Evolutionary conservation across 495 filamentous ascomycete genomes (phyloP), one percentile per base, ranked within the genome.

Genomic region (Penicillium nucicola): DNA sequence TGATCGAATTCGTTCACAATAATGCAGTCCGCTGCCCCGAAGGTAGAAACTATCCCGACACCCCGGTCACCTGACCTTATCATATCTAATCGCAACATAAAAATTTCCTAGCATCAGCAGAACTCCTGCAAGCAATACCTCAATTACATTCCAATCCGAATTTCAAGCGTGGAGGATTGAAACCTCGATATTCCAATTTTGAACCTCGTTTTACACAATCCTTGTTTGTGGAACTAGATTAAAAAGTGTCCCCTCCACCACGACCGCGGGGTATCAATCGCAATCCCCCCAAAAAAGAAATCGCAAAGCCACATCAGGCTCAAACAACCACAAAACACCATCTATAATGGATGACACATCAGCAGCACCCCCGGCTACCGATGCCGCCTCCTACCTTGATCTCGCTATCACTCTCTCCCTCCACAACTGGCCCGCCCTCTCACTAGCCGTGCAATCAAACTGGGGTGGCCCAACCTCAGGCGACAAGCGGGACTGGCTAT

Each of bases 401-500:
- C 83, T 90, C 58, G 88, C 81, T 54, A 84, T 95, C 52, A 87
- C 89, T 45, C 82, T 92, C 52, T 69, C 83, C 17, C 79, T 96
- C 38, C 78, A 89, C 78, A 76, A 81, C 64, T 98, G 95, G 93
- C 83, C 85, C 4, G 85, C 88, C 5, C 85, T 98, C 34, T 86
- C 83, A 25, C 84, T 95, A 47, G 92, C 93, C 41, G 87, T 96
- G n/a, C 79, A 84, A 58, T 88, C 87, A 60, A 75, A 83, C 63
- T 96, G 90, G 87, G 93, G 93, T 63, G 93, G 93, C 1, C 79
- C 88, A n/a, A 85, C 89, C 49, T 86, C 83, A 23, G 60, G 71
- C 42, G 90, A 92, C 69, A 97, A 97, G 72, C 87, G 91, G 48
- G 93, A 93, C 77, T 97, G 92, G 92, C 88, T 98, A 60, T 92